Evolutionary conservation across 1,284 basidiomycete genomes (phyloP), one percentile per base, ranked within the genome.

Genomic region (Lentinus polychrous): DNA sequence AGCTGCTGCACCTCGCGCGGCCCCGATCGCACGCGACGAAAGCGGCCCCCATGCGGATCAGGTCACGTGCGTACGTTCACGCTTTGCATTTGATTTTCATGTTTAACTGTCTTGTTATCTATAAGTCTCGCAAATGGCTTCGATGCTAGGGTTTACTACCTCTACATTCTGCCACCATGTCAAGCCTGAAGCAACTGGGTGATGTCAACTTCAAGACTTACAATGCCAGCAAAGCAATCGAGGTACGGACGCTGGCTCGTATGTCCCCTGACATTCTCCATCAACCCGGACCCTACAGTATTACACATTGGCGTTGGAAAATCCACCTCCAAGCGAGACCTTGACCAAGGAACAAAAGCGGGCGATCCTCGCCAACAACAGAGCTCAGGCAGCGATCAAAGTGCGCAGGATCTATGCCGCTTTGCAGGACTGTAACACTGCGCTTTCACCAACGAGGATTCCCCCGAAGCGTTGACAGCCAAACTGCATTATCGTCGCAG

Each of bases 101-200:
- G n/a, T n/a, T n/a, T n/a, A n/a, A n/a, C n/a, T n/a, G n/a, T n/a
- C n/a, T n/a, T n/a, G n/a, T n/a, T n/a, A n/a, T n/a, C n/a, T n/a
- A n/a, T n/a, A n/a, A n/a, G n/a, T n/a, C n/a, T n/a, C n/a, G n/a
- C n/a, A n/a, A n/a, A n/a, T n/a, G n/a, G n/a, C n/a, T n/a, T n/a
- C n/a, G n/a, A n/a, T n/a, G n/a, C n/a, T 27, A 10, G 4, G 4
- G 27, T 10, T 27, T 27, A 27, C 27, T 10, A 4, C 10, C 27
- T 27, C 10, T 27, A 10, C 10, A 27, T 27, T 27, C 27, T 27
- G 27, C 27, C 27, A 27, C 10, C 45, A 57, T 51, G 53, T 51
- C 52, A 41, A 36, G 48, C 36, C 18, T 37, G 12, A 37, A 37
- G 36, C n/a, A 37, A 37, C 27, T 52, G 7, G 22, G n/a, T 17